Evolutionary conservation across 371 early-diverging fungal genomes (phyloP).

Genomic region (Thermomucor indicae-seudaticae): DNA sequence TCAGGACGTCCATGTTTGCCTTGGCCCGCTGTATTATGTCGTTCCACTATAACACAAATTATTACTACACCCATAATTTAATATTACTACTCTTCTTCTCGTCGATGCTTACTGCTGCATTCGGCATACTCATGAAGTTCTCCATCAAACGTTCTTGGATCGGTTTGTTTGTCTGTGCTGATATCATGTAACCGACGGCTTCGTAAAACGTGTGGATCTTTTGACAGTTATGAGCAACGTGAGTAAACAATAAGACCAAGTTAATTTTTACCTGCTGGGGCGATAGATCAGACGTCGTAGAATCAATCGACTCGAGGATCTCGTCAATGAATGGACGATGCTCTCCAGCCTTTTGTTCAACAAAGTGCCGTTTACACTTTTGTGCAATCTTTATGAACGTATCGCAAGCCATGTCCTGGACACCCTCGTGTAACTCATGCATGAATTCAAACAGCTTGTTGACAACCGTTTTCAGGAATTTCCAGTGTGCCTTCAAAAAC

Average conservation of each 20-base stretch:
- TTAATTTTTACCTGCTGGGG: slow-evolving; percentile 72
- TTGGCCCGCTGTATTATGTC: slow-evolving; percentile 71
- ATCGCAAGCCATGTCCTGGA: slow-evolving; percentile 99
- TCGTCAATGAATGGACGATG: slow-evolving; percentile 90
- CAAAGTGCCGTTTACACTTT: slow-evolving; percentile 95
- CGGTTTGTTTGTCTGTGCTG: slow-evolving; percentile 72
- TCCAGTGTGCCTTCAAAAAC: slow-evolving; percentile 98
- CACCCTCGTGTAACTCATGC: slow-evolving; percentile 99
- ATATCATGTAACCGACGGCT: slow-evolving; percentile 94
- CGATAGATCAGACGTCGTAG: slow-evolving; percentile 83
- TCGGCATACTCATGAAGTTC: slow-evolving; percentile 87
- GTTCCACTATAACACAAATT: slow-evolving; percentile 64
- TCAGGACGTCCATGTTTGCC: slow-evolving; percentile 66
- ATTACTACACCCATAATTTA: neutral
- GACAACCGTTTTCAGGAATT: slow-evolving; percentile 99
- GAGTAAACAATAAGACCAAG: neutral
- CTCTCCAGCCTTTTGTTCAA: slow-evolving; percentile 84
- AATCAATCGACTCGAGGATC: slow-evolving; percentile 73
- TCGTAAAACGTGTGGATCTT: slow-evolving; percentile 95
- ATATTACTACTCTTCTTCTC: too few relatives aligned
- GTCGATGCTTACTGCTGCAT: slow-evolving; percentile 58
- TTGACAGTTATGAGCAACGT: neutral
- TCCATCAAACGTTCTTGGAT: slow-evolving; percentile 77
- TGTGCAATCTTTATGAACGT: slow-evolving; percentile 98
- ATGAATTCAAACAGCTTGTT: slow-evolving; percentile 99